These are phyloP conservation scores for Canavalia ensiformis DNA, from an alignment of 306 rosid species.

Conservation along the genomic window DNA sequence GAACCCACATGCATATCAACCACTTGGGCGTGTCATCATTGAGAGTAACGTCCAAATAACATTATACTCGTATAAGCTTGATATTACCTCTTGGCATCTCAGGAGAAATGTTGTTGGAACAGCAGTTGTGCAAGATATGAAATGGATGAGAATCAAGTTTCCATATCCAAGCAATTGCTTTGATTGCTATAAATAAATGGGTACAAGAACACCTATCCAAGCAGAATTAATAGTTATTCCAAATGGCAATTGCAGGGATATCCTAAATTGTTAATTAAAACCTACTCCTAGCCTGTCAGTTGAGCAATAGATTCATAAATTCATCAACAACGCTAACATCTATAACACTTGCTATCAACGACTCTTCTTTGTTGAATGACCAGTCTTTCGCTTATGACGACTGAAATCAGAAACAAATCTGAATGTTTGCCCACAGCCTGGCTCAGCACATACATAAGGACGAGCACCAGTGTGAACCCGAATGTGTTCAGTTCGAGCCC, in stretches of 20 bases:
- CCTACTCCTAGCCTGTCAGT: constrained; percentile 77
- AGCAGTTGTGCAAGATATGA: constrained; percentile 52
- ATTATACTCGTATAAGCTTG: too few species aligned
- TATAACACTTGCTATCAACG: constrained; percentile 53
- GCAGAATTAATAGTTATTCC: constrained; percentile 68
- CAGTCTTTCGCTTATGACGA: constrained; percentile 99
- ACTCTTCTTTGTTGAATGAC: constrained; percentile 82
- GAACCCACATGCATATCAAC: too few species aligned
- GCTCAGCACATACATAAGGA: constrained; percentile 89
- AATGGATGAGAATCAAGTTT: constrained; percentile 54
- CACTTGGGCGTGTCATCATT: too few species aligned
- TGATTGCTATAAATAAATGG: constrained; percentile 68
- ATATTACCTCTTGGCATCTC: neutral
- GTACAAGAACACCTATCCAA: constrained; percentile 64
- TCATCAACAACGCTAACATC: constrained; percentile 56
- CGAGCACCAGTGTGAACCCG: constrained; percentile 97
- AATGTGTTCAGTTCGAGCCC: constrained; percentile 99
- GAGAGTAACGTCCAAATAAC: too few species aligned
- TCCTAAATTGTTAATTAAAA: constrained; percentile 67
- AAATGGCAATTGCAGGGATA: constrained; percentile 74
- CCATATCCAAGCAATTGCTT: constrained; percentile 80
- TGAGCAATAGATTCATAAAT: constrained; percentile 60
- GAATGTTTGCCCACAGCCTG: constrained; percentile 94
- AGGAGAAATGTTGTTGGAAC: constrained; percentile 33
- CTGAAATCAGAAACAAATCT: constrained; percentile 98